Base-by-base conservation (phyloP, 352 stramenopile genomes). In the Pythium insidiosum region DNA sequence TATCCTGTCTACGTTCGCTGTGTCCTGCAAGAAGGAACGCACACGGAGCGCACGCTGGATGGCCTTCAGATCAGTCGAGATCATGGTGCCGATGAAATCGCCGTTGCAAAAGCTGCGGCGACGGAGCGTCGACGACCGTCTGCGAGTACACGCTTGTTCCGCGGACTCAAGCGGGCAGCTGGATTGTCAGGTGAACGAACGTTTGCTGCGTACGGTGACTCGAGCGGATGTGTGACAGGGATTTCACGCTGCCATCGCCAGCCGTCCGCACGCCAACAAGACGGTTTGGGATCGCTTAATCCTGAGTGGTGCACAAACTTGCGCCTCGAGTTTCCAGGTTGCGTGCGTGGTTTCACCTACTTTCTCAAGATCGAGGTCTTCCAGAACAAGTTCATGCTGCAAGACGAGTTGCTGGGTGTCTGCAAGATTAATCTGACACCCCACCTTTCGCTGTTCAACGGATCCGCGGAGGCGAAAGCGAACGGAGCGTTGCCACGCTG, bases 401-500 rank as follows among this genome's bases (percentile, higher is more conserved):
- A 65, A 1, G 79, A 92, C 47, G 76, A 84, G 38, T 45, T 92
- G 11, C 51, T 92, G 38, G 79, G 79, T 16, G 79, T 92, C 0
- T 92, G 76, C 42, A 88, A 85, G 47, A 85, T 92, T 56, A 92
- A 92, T 40, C 57, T 92, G 18, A 88, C 71, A n/a, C 76, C 79
- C n/a, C 75, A 91, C 45, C 40, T 91, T 12, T 84, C 75, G 26
- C 57, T 91, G 26, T 73, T 84, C 33, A 81, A 81, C 40, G 79
- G 68, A 13, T 92, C 79, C 25, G 79, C 79, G 4, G 79, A 92
- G 25, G 79, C 79, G 5, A 88, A 88, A 29, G 79, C 79, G 2
- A 92, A 88, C 23, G 79, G 79, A 5, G 79, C 79, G 18, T 54
- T 92, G 15, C 71, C 73, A 40, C 67, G 79, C 18, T 92, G 79